Conservation (phyloP, 208 protist genomes). For the Leishmania tarentolae region DNA sequence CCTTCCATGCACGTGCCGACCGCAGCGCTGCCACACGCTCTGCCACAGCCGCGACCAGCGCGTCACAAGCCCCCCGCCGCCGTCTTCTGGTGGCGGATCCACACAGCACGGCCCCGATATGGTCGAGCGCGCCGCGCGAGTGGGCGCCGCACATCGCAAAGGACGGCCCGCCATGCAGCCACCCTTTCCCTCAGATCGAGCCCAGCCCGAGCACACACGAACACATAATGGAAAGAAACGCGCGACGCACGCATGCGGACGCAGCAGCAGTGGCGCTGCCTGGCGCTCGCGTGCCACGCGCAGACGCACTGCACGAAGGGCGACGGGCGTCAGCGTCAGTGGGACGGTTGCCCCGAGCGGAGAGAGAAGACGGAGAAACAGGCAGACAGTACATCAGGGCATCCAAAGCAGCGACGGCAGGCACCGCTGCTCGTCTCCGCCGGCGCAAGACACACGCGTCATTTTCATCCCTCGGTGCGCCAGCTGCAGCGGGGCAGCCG, state of each 20-base stretch:
- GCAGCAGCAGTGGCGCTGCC: background rate
- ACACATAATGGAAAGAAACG: background rate
- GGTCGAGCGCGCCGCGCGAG: background rate
- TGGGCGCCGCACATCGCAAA: background rate
- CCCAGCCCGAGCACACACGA: background rate
- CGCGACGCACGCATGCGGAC: background rate
- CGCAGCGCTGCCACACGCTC: background rate
- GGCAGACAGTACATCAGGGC: background rate
- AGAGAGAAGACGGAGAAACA: background rate
- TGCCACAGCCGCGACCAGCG: background rate
- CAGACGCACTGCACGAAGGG: background rate
- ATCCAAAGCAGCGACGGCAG: background rate
- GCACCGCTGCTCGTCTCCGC: too few relatives aligned
- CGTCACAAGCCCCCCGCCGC: constrained; percentile 1
- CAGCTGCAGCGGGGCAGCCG: background rate
- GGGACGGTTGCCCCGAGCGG: background rate
- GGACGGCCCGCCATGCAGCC: background rate
- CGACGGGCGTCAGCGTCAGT: background rate
- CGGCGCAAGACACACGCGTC: background rate
- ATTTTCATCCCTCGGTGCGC: background rate
- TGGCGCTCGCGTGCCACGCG: background rate
- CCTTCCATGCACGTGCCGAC: background rate
- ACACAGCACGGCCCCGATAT: constrained; percentile 12
- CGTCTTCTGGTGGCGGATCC: constrained; percentile 2
- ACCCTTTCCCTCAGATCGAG: background rate